A percentile compares a stretch with the other conserved stretches of the same genome.
Conservation (phyloP, 2,329 filamentous ascomycete genomes). For the Aureobasidium sp. region DNA sequence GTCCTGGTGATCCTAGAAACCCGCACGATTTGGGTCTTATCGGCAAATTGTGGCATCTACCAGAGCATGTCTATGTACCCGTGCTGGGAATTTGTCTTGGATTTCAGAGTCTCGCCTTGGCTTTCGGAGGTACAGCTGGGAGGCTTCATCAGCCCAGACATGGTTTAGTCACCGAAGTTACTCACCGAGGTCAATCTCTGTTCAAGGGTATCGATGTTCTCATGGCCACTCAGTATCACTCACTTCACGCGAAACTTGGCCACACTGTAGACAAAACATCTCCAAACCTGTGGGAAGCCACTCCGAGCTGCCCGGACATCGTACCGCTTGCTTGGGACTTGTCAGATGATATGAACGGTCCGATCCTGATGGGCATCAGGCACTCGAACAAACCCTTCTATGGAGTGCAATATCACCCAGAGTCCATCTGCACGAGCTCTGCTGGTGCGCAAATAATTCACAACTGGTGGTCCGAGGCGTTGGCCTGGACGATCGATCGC, state of each 20-base stretch:
- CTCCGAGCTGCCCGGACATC: slow-evolving; percentile 31
- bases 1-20: slow-evolving; percentile 72
- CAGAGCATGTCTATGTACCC: slow-evolving; percentile 56
- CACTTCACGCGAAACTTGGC: slow-evolving; percentile 43
- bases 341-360: slow-evolving; percentile 40
- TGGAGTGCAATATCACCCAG: slow-evolving; percentile 86
- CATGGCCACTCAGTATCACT: slow-evolving; percentile 71
- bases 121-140: slow-evolving; percentile 60
- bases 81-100: slow-evolving; percentile 85
- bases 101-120: slow-evolving; percentile 71
- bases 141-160: slow-evolving; percentile 68
- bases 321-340: slow-evolving; percentile 45
- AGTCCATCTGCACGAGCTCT: slow-evolving; percentile 74
- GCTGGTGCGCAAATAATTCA: slow-evolving; percentile 57
- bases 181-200: slow-evolving; percentile 55
- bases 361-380: slow-evolving; percentile 69
- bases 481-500: background rate
- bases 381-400: slow-evolving; percentile 68
- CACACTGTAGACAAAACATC: slow-evolving; percentile 29
- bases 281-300: slow-evolving; percentile 35
- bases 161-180: slow-evolving; percentile 67
- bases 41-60: slow-evolving; percentile 63
- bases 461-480: slow-evolving; percentile 68
- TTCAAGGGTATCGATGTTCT: slow-evolving; percentile 57
- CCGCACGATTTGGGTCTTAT: slow-evolving; percentile 77